Evolutionary conservation across 192 early-diverging fungal genomes (phyloP).

Genomic region (Backusella macrospora): DNA sequence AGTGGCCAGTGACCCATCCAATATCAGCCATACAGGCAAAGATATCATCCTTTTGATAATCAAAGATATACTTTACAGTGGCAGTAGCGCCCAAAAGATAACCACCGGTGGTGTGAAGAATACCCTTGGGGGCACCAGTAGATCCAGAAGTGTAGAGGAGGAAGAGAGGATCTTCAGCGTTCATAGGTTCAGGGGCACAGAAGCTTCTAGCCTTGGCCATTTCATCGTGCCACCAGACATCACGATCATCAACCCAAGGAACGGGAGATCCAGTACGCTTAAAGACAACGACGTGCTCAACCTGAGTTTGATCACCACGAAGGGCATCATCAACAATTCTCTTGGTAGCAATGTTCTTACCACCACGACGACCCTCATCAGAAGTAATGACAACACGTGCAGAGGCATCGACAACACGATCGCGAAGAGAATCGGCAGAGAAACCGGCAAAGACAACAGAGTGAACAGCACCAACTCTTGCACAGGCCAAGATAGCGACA

Average conservation of each 20-base stretch:
- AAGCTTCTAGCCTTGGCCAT: constrained; percentile 79
- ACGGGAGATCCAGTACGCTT: constrained; percentile 86
- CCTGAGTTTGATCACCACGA: constrained; percentile 64
- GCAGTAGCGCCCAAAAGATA: constrained; percentile 86
- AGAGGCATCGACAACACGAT: constrained; percentile 85
- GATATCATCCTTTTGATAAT: constrained; percentile 85
- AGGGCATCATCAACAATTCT: constrained; percentile 93
- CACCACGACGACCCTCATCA: constrained; percentile 91
- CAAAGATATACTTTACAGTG: constrained; percentile 93
- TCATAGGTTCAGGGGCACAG: constrained; percentile 86
- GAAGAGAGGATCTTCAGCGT: constrained; percentile 93
- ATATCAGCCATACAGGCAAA: constrained; percentile 97
- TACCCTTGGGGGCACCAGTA: constrained; percentile 90
- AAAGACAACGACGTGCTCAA: constrained; percentile 87
- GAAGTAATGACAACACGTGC: constrained; percentile 87
- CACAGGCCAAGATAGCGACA: constrained; percentile 91
- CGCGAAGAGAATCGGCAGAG: constrained; percentile 88
- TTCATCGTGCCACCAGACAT: constrained; percentile 96
- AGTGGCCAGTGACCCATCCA: constrained; percentile 86
- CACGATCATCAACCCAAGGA: constrained; percentile 70
- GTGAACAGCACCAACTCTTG: constrained; percentile 91
- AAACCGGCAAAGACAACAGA: constrained; percentile 98
- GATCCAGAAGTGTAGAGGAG: constrained; percentile 94
- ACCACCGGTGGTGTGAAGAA: constrained; percentile 92
- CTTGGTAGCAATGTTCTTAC: constrained; percentile 88